Conservation (phyloP, 192 early-diverging fungal genomes). For the Chytriomyces hyalinus region DNA sequence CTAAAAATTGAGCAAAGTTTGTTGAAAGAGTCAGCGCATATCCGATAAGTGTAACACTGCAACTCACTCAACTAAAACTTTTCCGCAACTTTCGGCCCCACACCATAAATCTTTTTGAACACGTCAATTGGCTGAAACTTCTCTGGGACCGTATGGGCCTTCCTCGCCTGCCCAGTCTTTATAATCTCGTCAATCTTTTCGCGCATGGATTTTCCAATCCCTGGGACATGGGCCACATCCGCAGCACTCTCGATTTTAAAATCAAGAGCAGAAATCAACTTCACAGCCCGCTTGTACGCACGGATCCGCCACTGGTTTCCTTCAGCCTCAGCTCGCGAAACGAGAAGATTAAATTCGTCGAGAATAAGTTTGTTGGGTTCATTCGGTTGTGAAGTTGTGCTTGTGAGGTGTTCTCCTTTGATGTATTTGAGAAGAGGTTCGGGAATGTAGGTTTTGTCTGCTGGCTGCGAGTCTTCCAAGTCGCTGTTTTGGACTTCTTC, state of each 20-base stretch:
- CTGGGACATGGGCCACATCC: slow-evolving; percentile 45
- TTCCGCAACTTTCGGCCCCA: slow-evolving; percentile 28
- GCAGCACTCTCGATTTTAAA: slow-evolving; percentile 39
- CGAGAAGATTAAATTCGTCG: slow-evolving; percentile 28
- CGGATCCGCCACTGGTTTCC: slow-evolving; percentile 50
- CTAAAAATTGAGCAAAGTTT: slow-evolving; percentile 10
- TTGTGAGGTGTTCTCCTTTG: neutral
- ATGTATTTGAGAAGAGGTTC: slow-evolving; percentile 11
- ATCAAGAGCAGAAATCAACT: slow-evolving; percentile 41
- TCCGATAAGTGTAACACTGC: neutral
- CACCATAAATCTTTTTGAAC: slow-evolving; percentile 55
- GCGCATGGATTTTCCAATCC: slow-evolving; percentile 51
- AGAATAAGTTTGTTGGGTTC: slow-evolving; percentile 29
- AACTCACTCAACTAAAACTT: slow-evolving; percentile 22
- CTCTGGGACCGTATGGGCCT: slow-evolving; percentile 45
- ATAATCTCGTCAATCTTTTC: slow-evolving; percentile 51
- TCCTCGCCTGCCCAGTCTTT: slow-evolving; percentile 44
- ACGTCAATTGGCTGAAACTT: slow-evolving; percentile 34
- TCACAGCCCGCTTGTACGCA: slow-evolving; percentile 48
- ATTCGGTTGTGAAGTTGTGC: neutral
- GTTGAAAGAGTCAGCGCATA: neutral
- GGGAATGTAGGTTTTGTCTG: neutral
- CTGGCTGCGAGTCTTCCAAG: neutral
- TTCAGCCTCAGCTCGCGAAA: slow-evolving; percentile 50
- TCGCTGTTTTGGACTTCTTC: neutral